phyloP scores from a whole-genome alignment of 768 basidiomycete species.

The Rossbeevera mucosa region DNA sequence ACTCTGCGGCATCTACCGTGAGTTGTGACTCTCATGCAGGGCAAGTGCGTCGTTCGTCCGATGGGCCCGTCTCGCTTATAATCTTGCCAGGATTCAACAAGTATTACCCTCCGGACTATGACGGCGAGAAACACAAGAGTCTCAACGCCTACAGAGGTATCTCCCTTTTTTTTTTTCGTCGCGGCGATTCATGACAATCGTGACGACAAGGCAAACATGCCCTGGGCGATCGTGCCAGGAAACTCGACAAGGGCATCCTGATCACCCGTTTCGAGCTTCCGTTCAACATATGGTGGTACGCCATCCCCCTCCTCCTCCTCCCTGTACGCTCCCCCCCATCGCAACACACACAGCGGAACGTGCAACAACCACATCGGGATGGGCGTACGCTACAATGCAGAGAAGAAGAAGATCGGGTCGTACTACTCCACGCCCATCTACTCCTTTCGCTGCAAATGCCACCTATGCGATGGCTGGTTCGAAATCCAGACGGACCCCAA shows the following conservation, averaged over 20 bases:
- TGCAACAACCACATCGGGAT: conserved; percentile 97
- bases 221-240: conserved; percentile 86
- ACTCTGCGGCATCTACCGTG: conserved; percentile 16
- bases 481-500: conserved; percentile 97
- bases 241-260: conserved; percentile 93
- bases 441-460: conserved; percentile 96
- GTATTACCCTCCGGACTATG: conserved; percentile 76
- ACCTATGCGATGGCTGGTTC: conserved; percentile 94
- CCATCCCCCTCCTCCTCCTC: conserved; percentile 11
- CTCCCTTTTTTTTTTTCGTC: no score
- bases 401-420: conserved; percentile 94
- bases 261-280: conserved; percentile 95
- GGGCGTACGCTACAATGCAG: conserved; percentile 99
- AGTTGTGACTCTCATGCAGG: conserved; percentile 37
- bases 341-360: no score
- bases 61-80: conserved; percentile 5
- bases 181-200: no score
- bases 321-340: background rate
- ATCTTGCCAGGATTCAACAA: conserved; percentile 59
- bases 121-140: conserved; percentile 64
- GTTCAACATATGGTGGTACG: conserved; percentile 95
- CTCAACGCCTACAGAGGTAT: conserved; percentile 74
- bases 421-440: conserved; percentile 95
- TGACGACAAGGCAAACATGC: conserved; percentile 99
- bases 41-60: conserved; percentile 26